These are phyloP conservation scores for Backusella liffmaniae DNA, from an alignment of 192 early-diverging fungal species.

Conservation along the genomic window DNA sequence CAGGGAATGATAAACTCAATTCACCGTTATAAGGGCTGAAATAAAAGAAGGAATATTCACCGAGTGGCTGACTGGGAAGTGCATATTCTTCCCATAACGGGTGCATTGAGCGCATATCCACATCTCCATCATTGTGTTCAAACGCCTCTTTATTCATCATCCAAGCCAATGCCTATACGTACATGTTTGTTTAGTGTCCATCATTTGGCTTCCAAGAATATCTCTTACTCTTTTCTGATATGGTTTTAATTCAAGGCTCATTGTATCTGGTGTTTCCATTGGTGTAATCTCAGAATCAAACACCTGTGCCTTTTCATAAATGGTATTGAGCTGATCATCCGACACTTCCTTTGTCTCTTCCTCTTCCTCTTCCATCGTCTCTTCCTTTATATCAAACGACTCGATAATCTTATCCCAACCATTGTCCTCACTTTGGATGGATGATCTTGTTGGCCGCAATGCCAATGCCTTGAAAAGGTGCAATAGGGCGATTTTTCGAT, in stretches of 20 bases:
- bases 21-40: conserved; percentile 49
- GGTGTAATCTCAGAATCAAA: conserved; percentile 45
- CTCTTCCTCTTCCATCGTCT: conserved; percentile 4
- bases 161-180: conserved; percentile 45
- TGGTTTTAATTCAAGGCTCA: conserved; percentile 42
- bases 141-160: conserved; percentile 47
- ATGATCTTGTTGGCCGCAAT: conserved; percentile 18
- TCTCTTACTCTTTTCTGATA: conserved; percentile 44
- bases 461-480: conserved; percentile 17
- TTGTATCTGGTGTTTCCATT: conserved; percentile 44
- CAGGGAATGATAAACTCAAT: conserved; percentile 46
- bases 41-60: conserved; percentile 37
- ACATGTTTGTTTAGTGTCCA: background rate
- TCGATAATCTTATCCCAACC: conserved; percentile 10
- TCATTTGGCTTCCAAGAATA: background rate
- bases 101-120: conserved; percentile 41
- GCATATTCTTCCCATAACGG: conserved; percentile 55
- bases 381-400: background rate
- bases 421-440: conserved; percentile 7
- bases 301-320: conserved; percentile 57
- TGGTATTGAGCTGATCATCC: conserved; percentile 47
- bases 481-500: conserved; percentile 24
- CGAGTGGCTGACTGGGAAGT: conserved; percentile 37
- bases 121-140: background rate
- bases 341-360: conserved; percentile 45